Evolutionary conservation across 768 basidiomycete species (phyloP), one percentile per base, ranked within the genome.

Genomic region (Lactarius tabidus): DNA sequence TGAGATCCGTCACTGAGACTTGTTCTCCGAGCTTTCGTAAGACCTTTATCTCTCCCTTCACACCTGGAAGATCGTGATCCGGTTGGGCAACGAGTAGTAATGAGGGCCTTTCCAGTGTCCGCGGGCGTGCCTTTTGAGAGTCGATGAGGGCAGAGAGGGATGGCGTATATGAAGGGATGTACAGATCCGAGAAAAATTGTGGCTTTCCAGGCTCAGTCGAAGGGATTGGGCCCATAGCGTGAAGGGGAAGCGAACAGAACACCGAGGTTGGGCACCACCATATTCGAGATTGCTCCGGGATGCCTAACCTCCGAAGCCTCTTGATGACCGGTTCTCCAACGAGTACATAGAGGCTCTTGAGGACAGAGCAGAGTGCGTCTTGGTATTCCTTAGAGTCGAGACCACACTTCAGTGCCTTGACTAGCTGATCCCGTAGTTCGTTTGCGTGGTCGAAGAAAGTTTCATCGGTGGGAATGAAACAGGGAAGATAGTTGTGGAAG

Each of bases 151-250:
- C 45, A n/a, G 23, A 48, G 5, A 48, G 23, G 0, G 45, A 48
- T 6, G 45, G 45, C 7, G 45, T 48, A 15, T 48, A 48, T n/a
- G 45, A 48, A 26, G 45, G 23, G 45, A 48, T 10, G n/a, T 55
- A 67, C 1, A 64, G 17, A 28, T 69, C 61, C 2, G 55, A 60
- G 14, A 68, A 53, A 48, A 60, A 58, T 3, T n/a, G 57, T n/a
- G n/a, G n/a, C n/a, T n/a, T 54, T 17, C 6, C 15, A 1, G 14
- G 3, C 17, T 10, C 41, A 14, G 18, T 15, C 31, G 43, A 43
- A 8, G 53, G 43, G 33, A 67, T 65, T 10, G 63, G 53, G 5
- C 65, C 67, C 39, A 68, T 68, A 18, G 68, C 67, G 9, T 69
- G 68, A 12, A 69, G 51, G 20, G 68, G 68, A 26, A 69, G 67